Conservation (phyloP, 2,329 filamentous ascomycete genomes). For the Fonsecaea monophora region DNA sequence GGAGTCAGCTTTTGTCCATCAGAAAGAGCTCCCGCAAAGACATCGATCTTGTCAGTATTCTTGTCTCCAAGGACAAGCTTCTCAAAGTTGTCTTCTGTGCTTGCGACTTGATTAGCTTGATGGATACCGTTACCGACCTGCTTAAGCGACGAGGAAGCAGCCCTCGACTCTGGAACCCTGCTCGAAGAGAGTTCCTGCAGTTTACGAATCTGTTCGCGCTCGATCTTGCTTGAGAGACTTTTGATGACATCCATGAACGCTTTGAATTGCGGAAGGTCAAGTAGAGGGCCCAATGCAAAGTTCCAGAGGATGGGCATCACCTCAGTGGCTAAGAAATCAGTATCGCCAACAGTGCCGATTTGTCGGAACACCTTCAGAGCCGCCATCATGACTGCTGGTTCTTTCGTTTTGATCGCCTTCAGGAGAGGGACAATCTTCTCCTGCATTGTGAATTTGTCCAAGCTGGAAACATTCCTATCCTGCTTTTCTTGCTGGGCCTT, state of each 20-base stretch:
- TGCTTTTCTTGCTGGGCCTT: slow-evolving; percentile 57
- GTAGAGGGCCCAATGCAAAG: slow-evolving; percentile 87
- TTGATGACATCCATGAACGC: slow-evolving; percentile 90
- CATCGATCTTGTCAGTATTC: slow-evolving; percentile 46
- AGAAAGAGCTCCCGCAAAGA: slow-evolving; percentile 43
- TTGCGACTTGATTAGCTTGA: slow-evolving; percentile 58
- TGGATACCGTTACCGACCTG: slow-evolving; percentile 40
- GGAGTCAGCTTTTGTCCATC: slow-evolving; percentile 41
- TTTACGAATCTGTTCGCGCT: slow-evolving; percentile 87
- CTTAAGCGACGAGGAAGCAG: slow-evolving; percentile 42
- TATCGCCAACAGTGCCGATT: slow-evolving; percentile 80
- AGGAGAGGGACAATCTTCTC: slow-evolving; percentile 93
- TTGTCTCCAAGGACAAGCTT: slow-evolving; percentile 81
- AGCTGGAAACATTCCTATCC: slow-evolving; percentile 71
- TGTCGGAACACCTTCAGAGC: slow-evolving; percentile 83
- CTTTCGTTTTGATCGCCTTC: slow-evolving; percentile 94
- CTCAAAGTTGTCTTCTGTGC: slow-evolving; percentile 78
- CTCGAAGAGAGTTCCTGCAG: slow-evolving; percentile 77
- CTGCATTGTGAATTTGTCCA: slow-evolving; percentile 98
- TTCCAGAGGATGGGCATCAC: slow-evolving; percentile 88
- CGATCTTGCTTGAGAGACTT: slow-evolving; percentile 76
- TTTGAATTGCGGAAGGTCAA: slow-evolving; percentile 87
- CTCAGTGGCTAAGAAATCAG: slow-evolving; percentile 90
- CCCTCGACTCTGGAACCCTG: slow-evolving; percentile 52
- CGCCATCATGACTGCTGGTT: slow-evolving; percentile 96